Base-by-base conservation (phyloP, 140 eudicot genomes). In the Cichorium intybus region DNA sequence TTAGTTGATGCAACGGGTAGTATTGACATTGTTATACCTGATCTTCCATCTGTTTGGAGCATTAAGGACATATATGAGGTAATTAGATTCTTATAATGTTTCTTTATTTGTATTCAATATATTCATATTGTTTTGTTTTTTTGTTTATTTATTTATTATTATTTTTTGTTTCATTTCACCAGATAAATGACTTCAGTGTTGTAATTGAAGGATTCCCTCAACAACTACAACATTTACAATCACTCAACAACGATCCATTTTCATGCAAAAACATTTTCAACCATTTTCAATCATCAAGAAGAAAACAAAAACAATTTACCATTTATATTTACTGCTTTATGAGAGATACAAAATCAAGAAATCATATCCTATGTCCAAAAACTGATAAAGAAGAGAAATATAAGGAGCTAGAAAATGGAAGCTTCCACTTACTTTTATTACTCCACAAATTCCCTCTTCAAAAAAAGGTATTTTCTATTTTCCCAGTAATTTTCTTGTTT, bases 1-100 rank as follows among this genome's bases (percentile, higher is more conserved):
- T 78, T 83, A 60, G 46, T 71, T 61, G 99, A 93, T 82, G 87
- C 99, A 47, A 83, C 99, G 45, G 95, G 95, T 7, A 67, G 85
- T 59, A 80, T 93, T 24, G 90, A 93, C 73, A 66, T 79, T 53
- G 72, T 85, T 29, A 69, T 80, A 68, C 85, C 83, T 41, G 86
- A 93, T 55, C 85, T 88, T 65, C 82, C 99, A 67, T 79, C 90
- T 43, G 64, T 61, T 27, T 88, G 93, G 93, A 66, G 81, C 66
- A 17, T 68, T 20, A 55, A 62, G 34, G 86, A 61, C 60, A 83
- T 88, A 68, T 80, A 68, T 66, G 90, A 88, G 95, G 99, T 87
- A 53, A 35, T 35, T 37, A 27, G 22, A 7, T 65, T 58, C 47
- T 29, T 45, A 17, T 57, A 16, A 22, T 56, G 24, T 22, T 54